These are phyloP conservation scores for Pythium sukuiense DNA, from an alignment of 352 stramenopile species.

Conservation along the genomic window DNA sequence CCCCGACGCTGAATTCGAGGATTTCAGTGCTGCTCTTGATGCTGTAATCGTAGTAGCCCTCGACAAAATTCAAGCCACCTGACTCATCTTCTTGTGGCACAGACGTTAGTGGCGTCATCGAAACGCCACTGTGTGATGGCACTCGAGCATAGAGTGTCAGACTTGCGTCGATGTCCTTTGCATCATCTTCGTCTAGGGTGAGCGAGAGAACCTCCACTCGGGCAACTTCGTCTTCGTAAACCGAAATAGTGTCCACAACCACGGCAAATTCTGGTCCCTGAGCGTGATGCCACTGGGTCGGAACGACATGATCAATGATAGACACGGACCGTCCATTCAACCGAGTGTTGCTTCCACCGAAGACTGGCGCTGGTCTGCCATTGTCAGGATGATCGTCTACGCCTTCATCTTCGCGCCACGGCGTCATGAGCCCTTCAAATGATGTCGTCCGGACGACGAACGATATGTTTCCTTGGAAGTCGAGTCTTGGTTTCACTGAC, in stretches of 20 bases:
- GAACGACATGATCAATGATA: constrained; percentile 12
- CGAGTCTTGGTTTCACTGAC: not conserved
- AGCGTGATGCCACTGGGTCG: constrained; percentile 16
- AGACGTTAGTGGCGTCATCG: not conserved
- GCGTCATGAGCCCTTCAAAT: constrained; percentile 3
- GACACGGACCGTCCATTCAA: constrained; percentile 14
- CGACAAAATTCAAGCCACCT: not conserved
- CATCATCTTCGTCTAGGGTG: not conserved
- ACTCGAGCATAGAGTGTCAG: constrained; percentile 9
- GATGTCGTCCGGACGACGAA: constrained; percentile 7
- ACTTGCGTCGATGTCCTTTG: not conserved
- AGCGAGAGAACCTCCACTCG: constrained; percentile 1
- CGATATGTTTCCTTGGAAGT: constrained; percentile 10
- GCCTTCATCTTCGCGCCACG: constrained; percentile 7
- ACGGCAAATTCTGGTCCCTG: constrained; percentile 3
- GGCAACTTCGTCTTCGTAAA: constrained; percentile 23
- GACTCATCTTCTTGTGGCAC: not conserved
- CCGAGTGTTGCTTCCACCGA: constrained; percentile 7
- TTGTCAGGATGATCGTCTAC: not conserved
- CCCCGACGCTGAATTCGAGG: constrained; percentile 9
- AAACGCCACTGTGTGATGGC: not conserved
- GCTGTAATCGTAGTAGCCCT: not conserved
- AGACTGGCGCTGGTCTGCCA: not conserved
- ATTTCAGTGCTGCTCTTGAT: not conserved
- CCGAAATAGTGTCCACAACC: not conserved